Evolutionary conservation across 768 basidiomycete genomes (phyloP).

Genomic region (Multifurca ochricompacta): DNA sequence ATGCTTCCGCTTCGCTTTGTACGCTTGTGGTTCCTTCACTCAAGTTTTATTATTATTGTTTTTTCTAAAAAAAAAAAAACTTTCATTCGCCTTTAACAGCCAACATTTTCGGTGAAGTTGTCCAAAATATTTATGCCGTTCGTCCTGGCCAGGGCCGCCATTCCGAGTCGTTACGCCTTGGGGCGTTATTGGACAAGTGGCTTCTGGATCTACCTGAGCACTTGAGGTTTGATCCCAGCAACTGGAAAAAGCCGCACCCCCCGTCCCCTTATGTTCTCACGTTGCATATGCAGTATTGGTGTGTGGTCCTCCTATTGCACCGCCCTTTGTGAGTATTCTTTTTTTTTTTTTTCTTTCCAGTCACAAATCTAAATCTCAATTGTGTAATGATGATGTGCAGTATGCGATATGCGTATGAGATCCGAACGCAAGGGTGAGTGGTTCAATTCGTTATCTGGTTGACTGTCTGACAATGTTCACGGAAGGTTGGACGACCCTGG

Average conservation of each 20-base stretch:
- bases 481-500: conserved; percentile 31
- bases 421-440: conserved; percentile 20
- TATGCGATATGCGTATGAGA: conserved; percentile 26
- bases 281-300: conserved; percentile 85
- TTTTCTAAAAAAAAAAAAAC: too few relatives aligned
- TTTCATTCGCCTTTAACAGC: conserved; percentile 35
- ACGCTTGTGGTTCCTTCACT: conserved; percentile 25
- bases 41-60: too few relatives aligned
- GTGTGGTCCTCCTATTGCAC: conserved; percentile 63
- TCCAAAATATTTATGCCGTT: conserved; percentile 66
- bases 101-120: conserved; percentile 56
- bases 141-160: conserved; percentile 48
- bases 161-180: conserved; percentile 48
- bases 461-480: background rate
- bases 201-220: conserved; percentile 62
- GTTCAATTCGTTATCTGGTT: conserved; percentile 1
- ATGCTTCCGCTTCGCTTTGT: conserved; percentile 67
- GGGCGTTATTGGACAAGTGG: conserved; percentile 65
- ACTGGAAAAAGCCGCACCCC: conserved; percentile 31
- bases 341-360: conserved; percentile 3
- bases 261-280: conserved; percentile 62
- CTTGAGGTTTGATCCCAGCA: conserved; percentile 49
- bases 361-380: background rate
- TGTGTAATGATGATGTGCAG: conserved; percentile 20
- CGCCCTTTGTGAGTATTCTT: conserved; percentile 60